Percentiles rank a stretch among this genome's conserved stretches.
Evolutionary conservation across 352 stramenopile genomes (phyloP).

Genomic region (Phytophthora vignae): DNA sequence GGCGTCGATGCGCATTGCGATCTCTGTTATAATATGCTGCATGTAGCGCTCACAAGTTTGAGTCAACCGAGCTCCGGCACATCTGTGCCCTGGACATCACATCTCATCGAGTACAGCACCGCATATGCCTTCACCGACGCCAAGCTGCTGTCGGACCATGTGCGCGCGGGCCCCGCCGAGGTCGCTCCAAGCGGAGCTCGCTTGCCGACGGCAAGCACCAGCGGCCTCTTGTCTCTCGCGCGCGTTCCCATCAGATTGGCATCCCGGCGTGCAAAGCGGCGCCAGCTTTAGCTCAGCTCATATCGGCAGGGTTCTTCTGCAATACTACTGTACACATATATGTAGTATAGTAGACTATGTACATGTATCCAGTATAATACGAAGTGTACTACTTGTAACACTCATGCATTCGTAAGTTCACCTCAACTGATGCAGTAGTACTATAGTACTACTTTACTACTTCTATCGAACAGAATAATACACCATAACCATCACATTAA

Average conservation of each 20-base stretch:
- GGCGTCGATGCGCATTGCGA: not conserved
- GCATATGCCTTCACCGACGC: constrained; percentile 11
- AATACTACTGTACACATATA: too few relatives aligned
- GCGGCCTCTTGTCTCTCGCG: constrained; percentile 24
- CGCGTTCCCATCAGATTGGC: constrained; percentile 44
- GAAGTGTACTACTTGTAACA: too few relatives aligned
- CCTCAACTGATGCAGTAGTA: too few relatives aligned
- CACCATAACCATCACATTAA: too few relatives aligned
- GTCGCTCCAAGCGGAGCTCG: not conserved
- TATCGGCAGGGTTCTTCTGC: not conserved
- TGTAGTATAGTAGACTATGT: too few relatives aligned
- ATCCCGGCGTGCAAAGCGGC: constrained; percentile 7
- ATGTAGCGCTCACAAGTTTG: not conserved
- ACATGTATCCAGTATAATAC: too few relatives aligned
- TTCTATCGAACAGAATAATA: too few relatives aligned
- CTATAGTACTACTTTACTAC: too few relatives aligned
- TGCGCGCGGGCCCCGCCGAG: not conserved
- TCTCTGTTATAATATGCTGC: not conserved
- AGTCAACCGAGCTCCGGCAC: not conserved
- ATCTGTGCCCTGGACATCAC: constrained; percentile 3
- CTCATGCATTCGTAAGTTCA: too few relatives aligned
- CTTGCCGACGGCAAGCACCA: not conserved
- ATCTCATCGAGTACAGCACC: constrained; percentile 10
- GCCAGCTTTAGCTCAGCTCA: constrained; percentile 25
- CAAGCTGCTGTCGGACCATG: constrained; percentile 10